These are phyloP conservation scores for Glarea lozoyensis DNA, from an alignment of 495 filamentous ascomycete species.

Conservation along the genomic window DNA sequence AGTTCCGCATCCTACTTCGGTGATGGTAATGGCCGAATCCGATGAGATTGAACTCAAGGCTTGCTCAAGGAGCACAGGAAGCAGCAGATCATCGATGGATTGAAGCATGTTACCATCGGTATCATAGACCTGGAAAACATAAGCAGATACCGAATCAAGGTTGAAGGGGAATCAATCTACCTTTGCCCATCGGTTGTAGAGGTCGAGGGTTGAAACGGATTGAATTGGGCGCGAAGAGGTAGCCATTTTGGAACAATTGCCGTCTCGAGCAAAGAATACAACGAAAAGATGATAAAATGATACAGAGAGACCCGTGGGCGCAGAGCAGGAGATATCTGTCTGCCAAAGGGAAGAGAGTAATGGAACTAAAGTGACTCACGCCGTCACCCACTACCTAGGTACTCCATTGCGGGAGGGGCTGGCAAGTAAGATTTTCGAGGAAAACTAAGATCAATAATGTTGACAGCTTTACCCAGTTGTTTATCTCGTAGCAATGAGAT, in stretches of 20 bases:
- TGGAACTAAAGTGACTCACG: background rate
- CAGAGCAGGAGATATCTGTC: no score
- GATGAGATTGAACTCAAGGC: background rate
- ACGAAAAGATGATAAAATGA: background rate
- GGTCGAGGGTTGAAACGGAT: conserved; percentile 28
- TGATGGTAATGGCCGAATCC: conserved; percentile 29
- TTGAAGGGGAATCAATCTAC: conserved; percentile 12
- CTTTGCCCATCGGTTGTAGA: conserved; percentile 37
- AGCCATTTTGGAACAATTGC: conserved; percentile 12
- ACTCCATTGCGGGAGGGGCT: no score
- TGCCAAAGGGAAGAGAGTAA: no score
- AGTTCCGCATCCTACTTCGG: conserved; percentile 62
- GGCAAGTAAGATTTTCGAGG: no score
- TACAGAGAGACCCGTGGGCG: no score
- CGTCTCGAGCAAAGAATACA: background rate
- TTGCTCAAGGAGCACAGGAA: conserved; percentile 42
- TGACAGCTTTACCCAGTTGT: no score
- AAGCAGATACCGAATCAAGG: background rate
- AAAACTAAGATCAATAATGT: no score
- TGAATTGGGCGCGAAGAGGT: conserved; percentile 17
- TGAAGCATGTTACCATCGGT: conserved; percentile 68
- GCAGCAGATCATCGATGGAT: conserved; percentile 49
- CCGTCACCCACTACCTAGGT: no score
- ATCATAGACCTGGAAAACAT: conserved; percentile 45
- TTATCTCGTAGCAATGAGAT: no score